Base-by-base conservation (phyloP, 2,329 filamentous ascomycete genomes). In the Tetracladium maxilliforme region DNA sequence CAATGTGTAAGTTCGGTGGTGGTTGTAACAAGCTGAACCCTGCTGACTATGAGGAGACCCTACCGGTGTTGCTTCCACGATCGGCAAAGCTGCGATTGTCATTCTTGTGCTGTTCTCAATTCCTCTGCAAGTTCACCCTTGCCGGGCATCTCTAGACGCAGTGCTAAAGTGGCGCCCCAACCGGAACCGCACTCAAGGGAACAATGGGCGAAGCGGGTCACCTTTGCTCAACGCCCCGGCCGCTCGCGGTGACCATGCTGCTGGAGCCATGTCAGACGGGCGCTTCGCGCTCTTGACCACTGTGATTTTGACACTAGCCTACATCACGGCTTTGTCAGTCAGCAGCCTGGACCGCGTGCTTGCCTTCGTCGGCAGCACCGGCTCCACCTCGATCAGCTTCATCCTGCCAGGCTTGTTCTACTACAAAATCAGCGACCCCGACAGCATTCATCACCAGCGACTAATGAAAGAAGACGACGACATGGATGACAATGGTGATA, bases 351-450 rank as follows among this genome's bases (percentile, higher is more conserved):
- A 93, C 45, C 77, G 81, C 23, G 86, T 98, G 1, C 64, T 98
- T 1, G 87, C 90, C 1, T 98, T 94, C 39, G 90, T 98, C 8
- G 90, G 90, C 19, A 84, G 78, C 39, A 98, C 90, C 0, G 90
- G 90, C 26, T 87, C 78, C 25, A 98, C 90, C 0, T 83, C 82
- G 32, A 98, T 98, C 41, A 92, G 82, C 33, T 98, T 98, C 47
- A 95, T 98, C 36, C 64, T 98, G 1, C 90, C 90, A 0, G 90
- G 90, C 0, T 54, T 98, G 4, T 98, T 98, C 50, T 98, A 95
- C 52, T 98, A 95, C 56, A 95, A 95, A 52, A 95, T 98, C 31
- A 92, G 83, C 9, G 73, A 82, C 14, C 90, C 90, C 0, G 78
- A 93, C 28, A 87, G 81, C 22, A 66, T 75, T 15, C 72, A 87